These are phyloP conservation scores for Mycena vulgaris DNA, from an alignment of 768 basidiomycete species.

Conservation along the genomic window DNA sequence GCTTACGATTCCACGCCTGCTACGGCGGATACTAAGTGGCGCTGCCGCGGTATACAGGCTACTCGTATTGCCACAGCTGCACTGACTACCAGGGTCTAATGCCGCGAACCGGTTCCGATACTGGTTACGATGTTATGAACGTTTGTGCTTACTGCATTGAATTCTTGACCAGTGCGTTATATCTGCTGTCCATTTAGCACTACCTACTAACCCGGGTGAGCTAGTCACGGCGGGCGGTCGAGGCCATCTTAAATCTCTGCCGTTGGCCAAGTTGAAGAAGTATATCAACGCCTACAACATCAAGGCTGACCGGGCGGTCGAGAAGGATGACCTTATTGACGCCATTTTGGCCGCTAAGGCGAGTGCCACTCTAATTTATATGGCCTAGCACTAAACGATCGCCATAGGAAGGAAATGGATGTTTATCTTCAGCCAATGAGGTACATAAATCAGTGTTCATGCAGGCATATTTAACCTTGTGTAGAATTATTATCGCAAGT, in stretches of 20 bases:
- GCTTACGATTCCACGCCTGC: too few relatives aligned
- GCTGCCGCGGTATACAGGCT: constrained; percentile 70
- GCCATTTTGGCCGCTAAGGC: constrained; percentile 71
- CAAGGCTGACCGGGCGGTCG: constrained; percentile 71
- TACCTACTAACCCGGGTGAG: constrained; percentile 20
- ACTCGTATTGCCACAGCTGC: constrained; percentile 80
- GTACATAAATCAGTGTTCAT: constrained; percentile 48
- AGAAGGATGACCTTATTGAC: constrained; percentile 86
- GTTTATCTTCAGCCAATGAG: constrained; percentile 73
- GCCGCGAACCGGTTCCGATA: constrained; percentile 68
- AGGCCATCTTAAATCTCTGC: constrained; percentile 67
- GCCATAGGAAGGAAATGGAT: constrained; percentile 70
- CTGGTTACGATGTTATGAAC: constrained; percentile 74
- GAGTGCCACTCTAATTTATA: constrained; percentile 40
- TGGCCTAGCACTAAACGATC: not conserved
- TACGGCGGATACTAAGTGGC: constrained; percentile 10
- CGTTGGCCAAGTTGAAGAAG: constrained; percentile 75
- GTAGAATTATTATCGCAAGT: constrained; percentile 71
- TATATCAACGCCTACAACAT: constrained; percentile 83
- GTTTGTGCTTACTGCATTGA: constrained; percentile 87
- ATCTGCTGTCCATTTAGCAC: constrained; percentile 8
- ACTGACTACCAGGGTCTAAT: constrained; percentile 84
- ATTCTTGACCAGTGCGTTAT: constrained; percentile 70
- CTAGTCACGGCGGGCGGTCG: constrained; percentile 81
- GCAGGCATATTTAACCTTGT: not conserved